Evolutionary conservation across 306 rosid species (phyloP), one percentile per base, ranked within the genome.

Genomic region (Cucurbita argyrosperma): DNA sequence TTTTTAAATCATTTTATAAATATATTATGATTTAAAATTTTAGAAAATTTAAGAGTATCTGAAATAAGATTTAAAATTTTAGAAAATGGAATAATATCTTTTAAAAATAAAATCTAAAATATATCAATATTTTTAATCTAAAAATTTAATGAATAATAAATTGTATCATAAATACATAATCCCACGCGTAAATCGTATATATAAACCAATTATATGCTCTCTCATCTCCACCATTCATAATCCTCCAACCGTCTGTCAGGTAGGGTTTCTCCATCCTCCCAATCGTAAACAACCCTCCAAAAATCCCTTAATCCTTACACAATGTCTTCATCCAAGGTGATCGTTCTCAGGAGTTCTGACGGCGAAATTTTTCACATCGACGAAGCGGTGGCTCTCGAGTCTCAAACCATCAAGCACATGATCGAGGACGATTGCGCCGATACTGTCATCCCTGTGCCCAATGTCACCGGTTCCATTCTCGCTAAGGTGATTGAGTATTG

Each of bases 401-500:
- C 76, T 5, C 70, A 54, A 56, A 72, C 79, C 14, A 77, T 86
- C 63, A 81, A 81, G 81, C 50, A 66, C 47, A 5, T 83, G 80
- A 56, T 74, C 19, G 78, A 81, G 14, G 84, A 70, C 7, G 68
- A 14, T 10, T 74, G 80, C 15, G 60, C 18, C 6, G 66, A 46
- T 1, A 18, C 12, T 40, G 77, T 23, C 12, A 73, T 83, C 7
- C 86, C 81, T 8, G 4, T 81, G 61, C 63, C 74, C 0, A 70
- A 76, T 12, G 83, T 86, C 8, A 21, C 38, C 7, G 10, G 78
- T 49, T 2, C 6, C 8, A 72, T 79, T 56, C 79, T 87, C 4
- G 26, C 79, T 5, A 76, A 53, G 78, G 65, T 87, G 12, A 46
- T 87, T 4, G 80, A 78, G 55, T 84, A 74, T 35, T 79, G 80